These are phyloP conservation scores for Penicillium oxalicum DNA, from an alignment of 2,329 filamentous ascomycete genomes.

Conservation along the genomic window DNA sequence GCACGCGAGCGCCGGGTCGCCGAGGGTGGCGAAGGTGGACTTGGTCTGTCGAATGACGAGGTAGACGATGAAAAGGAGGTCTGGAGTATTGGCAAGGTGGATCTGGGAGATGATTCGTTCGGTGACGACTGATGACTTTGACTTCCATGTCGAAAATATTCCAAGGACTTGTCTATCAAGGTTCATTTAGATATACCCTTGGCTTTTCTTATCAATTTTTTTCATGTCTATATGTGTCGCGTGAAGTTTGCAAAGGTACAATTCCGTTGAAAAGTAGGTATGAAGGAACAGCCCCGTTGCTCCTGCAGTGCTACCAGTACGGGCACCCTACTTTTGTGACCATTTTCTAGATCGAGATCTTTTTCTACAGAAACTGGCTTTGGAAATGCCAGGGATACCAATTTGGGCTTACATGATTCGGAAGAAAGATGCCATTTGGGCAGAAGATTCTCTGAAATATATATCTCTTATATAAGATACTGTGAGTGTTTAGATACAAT, in stretches of 20 bases:
- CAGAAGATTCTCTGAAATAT: no score
- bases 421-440: no score
- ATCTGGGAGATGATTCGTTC: slow-evolving; percentile 57
- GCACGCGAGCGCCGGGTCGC: slow-evolving; percentile 85
- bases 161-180: slow-evolving; percentile 15
- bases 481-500: no score
- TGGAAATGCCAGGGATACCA: no score
- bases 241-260: slow-evolving; percentile 14
- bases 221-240: slow-evolving; percentile 11
- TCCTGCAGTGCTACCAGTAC: no score
- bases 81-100: slow-evolving; percentile 89
- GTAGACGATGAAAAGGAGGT: slow-evolving; percentile 91
- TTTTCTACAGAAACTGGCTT: no score
- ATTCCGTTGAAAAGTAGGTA: background rate
- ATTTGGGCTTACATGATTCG: no score
- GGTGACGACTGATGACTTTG: slow-evolving; percentile 17
- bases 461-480: no score
- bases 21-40: slow-evolving; percentile 77
- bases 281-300: no score
- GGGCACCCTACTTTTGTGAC: no score
- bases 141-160: slow-evolving; percentile 8
- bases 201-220: slow-evolving; percentile 6
- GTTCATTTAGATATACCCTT: slow-evolving; percentile 25
- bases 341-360: no score
- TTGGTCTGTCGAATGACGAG: slow-evolving; percentile 86